Base-by-base conservation (phyloP, 768 basidiomycete species). In the Amanita pseudoporphyria region DNA sequence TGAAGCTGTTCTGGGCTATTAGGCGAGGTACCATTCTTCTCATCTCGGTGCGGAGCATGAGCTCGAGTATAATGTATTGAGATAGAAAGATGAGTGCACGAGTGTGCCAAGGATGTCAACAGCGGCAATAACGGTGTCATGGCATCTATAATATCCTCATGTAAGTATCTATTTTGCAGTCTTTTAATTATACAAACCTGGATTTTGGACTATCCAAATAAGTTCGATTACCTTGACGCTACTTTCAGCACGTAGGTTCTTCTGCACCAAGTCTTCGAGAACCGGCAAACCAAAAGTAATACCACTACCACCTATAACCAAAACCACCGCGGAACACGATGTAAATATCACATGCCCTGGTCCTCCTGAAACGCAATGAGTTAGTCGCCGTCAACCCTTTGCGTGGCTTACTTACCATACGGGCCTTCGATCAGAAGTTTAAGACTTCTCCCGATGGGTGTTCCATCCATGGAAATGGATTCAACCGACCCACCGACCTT, bases 251-350 rank as follows among this genome's bases (percentile, higher is more conserved):
- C 63, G 62, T 1, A 71, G 53, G 51, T 76, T 76, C 53, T 76
- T 72, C 51, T 69, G 64, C 30, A 88, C 71, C 19, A 91, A 68
- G 47, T 88, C 85, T 52, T 83, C 74, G 9, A 84, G 72, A 1
- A 74, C 65, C 10, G 78, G 70, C 32, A 88, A 70, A 0, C 76
- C 76, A 52, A 82, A 86, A 0, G 85, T 79, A 58, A 91, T 83
- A 1, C 88, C 88, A 51, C 81, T 83, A 2, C 88, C 88, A 3
- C 84, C 88, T 14, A 73, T 80, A 13, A 89, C 62, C 56, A 89
- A 72, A 24, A 89, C 65, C 1, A 82, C 79, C 2, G 76, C 77
- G 0, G 82, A 81, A 63, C 78, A 88, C 53, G 77, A 81, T 3
- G 78, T 62, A 47, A 81, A 71, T 13, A 84, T 68, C 4, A 71